Percentiles rank a stretch among this genome's conserved stretches.
These are phyloP conservation scores for Suillus plorans DNA, from an alignment of 768 basidiomycete genomes.

Conservation along the genomic window DNA sequence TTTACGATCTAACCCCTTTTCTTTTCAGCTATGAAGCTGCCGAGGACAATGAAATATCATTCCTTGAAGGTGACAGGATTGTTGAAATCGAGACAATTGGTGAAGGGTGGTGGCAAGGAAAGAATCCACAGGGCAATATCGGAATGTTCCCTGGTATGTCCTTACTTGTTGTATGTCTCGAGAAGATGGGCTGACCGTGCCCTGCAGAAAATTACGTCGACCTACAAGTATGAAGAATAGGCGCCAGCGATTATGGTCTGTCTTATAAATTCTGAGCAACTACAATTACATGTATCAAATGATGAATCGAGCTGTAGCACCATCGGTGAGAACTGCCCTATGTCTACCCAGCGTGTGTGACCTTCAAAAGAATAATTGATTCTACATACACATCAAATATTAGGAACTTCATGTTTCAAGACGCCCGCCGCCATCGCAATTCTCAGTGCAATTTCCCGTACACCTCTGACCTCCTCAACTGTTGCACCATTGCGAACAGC, in stretches of 20 bases:
- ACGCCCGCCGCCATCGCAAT: slow-evolving; percentile 49
- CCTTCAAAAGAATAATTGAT: too few species aligned
- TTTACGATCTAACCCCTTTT: not conserved
- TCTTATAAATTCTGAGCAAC: not conserved
- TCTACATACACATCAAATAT: too few species aligned
- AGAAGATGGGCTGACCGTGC: not conserved
- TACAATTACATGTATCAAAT: not conserved
- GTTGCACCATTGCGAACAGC: slow-evolving; percentile 57
- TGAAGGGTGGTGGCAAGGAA: slow-evolving; percentile 91
- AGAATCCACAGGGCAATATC: slow-evolving; percentile 48
- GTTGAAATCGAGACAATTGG: slow-evolving; percentile 74
- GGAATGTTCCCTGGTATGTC: slow-evolving; percentile 77
- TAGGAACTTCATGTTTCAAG: slow-evolving; percentile 55
- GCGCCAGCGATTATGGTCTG: not conserved
- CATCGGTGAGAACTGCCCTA: not conserved
- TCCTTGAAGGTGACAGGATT: slow-evolving; percentile 82
- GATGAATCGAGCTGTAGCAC: not conserved
- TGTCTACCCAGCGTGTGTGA: not conserved
- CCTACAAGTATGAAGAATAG: not conserved
- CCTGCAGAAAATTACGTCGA: slow-evolving; percentile 10
- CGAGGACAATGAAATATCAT: slow-evolving; percentile 89
- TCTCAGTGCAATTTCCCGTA: slow-evolving; percentile 54
- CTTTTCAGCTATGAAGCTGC: slow-evolving; percentile 75
- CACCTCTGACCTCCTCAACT: slow-evolving; percentile 49
- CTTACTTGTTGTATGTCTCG: not conserved